Evolutionary conservation across 768 basidiomycete genomes (phyloP), one percentile per base, ranked within the genome.

Genomic region (Panellus pusillus): DNA sequence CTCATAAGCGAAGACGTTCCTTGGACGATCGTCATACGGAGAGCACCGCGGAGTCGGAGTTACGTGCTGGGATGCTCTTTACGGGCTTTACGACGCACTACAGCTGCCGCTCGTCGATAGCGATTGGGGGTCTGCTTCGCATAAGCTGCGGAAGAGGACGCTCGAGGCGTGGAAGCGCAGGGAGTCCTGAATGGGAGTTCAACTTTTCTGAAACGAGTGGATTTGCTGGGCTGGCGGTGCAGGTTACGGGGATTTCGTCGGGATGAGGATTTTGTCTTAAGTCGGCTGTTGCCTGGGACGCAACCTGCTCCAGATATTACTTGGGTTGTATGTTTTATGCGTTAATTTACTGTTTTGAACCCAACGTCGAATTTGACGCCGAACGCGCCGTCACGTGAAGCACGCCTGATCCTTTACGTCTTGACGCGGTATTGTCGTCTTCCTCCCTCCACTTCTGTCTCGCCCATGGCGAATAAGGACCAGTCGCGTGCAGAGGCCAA

Each of bases 1-100:
- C n/a, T 58, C 15, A 47, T 58, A 8, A 58, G 57, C 40, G 45
- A 31, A n/a, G 47, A 58, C 14, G 54, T 58, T 42, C 57, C 57
- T 2, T 58, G 52, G 44, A 37, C 52, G 11, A 14, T 53, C 38
- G 47, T 49, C 15, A 44, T 53, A 15, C 32, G 41, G 44, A 49
- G 15, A 27, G 43, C 6, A 41, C 27, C 29, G 37, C 5, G 42
- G 54, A 18, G 44, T 47, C 6, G 52, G 47, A 9, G 50, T 58
- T 4, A 45, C 44, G 29, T 54, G 57, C 32, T 43, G 44, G 14
- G 52, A 53, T 11, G 35, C 50, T 14, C 18, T 57, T 27, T 38
- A 17, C 17, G 15, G 41, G 18, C 48, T 58, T 2, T 50, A 54
- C 40, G 44, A 39, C 8, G 29, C 31, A 19, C 37, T 58, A 38